These are phyloP conservation scores for Letharia lupina DNA, from an alignment of 495 filamentous ascomycete genomes.

Conservation along the genomic window DNA sequence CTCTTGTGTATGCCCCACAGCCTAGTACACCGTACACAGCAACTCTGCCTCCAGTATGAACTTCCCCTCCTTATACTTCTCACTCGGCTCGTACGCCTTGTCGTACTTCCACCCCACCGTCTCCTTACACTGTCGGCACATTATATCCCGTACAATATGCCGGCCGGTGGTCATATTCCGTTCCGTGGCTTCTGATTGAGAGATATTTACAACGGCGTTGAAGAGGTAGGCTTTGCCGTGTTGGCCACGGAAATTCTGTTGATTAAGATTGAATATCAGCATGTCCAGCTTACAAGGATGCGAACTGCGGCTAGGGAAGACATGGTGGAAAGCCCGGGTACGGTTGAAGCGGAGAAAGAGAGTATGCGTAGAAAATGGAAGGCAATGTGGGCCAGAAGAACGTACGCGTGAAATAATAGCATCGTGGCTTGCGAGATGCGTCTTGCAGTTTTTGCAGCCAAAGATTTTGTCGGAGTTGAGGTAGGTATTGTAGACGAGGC, in stretches of 20 bases:
- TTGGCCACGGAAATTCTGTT: conserved; percentile 94
- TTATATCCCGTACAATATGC: conserved; percentile 89
- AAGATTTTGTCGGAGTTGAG: conserved; percentile 84
- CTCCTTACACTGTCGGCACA: conserved; percentile 78
- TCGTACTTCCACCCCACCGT: conserved; percentile 99
- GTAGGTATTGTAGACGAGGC: conserved; percentile 92
- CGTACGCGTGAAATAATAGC: conserved; percentile 90
- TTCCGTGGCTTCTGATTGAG: conserved; percentile 68
- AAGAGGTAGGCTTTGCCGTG: conserved; percentile 98
- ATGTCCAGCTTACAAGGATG: neutral
- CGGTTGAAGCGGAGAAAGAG: conserved; percentile 13
- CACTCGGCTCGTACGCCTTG: conserved; percentile 79
- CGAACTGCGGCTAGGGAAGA: neutral
- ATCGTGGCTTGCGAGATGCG: conserved; percentile 88
- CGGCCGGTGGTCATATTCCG: conserved; percentile 98
- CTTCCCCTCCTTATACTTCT: conserved; percentile 99
- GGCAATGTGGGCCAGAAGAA: conserved; percentile 14
- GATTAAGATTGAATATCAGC: neutral
- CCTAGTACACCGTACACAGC: conserved; percentile 62
- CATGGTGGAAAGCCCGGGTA: neutral
- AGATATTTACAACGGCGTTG: conserved; percentile 85
- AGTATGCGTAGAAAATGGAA: conserved; percentile 11
- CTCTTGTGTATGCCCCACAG: neutral
- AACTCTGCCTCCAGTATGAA: conserved; percentile 94
- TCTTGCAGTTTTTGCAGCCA: conserved; percentile 92